A percentile compares a stretch with the other conserved stretches of the same genome.
phyloP scores from a whole-genome alignment of 257 asterid species.

The Salvia hispanica region DNA sequence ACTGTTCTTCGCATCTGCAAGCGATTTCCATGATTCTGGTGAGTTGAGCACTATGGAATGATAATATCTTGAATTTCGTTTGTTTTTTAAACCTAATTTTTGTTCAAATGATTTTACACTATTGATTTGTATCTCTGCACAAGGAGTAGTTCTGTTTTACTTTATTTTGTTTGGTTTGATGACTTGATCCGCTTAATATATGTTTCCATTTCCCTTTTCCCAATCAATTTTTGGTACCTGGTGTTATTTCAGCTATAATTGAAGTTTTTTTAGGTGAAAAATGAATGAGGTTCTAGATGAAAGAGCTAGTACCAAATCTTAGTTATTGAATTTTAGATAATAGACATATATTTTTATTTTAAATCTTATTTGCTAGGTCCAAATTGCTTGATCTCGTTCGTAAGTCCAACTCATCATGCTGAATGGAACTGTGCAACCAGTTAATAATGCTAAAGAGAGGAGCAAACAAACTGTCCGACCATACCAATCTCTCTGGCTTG shows the following conservation, averaged over 20 bases:
- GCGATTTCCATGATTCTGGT: slow-evolving; percentile 4
- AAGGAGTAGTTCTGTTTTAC: not conserved
- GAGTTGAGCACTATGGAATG: slow-evolving; percentile 13
- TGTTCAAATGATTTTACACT: not conserved
- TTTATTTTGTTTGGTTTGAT: not conserved
- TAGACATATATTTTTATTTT: not conserved
- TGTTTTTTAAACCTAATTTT: not conserved
- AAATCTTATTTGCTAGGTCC: slow-evolving; percentile 17
- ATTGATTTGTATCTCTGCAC: not conserved
- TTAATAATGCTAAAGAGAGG: slow-evolving; percentile 38
- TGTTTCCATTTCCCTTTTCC: not conserved
- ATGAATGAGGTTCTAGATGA: not conserved
- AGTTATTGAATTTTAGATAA: not conserved
- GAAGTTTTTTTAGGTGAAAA: not conserved
- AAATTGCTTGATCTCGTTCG: too few species aligned
- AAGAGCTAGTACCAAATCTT: not conserved
- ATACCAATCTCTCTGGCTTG: slow-evolving; percentile 58
- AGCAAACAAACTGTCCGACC: slow-evolving; percentile 37
- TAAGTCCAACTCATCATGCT: too few species aligned
- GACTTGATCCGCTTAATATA: not conserved
- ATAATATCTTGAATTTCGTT: not conserved
- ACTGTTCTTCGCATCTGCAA: not conserved
- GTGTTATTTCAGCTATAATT: not conserved
- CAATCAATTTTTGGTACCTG: too few species aligned
- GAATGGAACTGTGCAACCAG: too few species aligned